These are phyloP conservation scores for Phytophthora citricola DNA, from an alignment of 352 stramenopile genomes.

Conservation along the genomic window DNA sequence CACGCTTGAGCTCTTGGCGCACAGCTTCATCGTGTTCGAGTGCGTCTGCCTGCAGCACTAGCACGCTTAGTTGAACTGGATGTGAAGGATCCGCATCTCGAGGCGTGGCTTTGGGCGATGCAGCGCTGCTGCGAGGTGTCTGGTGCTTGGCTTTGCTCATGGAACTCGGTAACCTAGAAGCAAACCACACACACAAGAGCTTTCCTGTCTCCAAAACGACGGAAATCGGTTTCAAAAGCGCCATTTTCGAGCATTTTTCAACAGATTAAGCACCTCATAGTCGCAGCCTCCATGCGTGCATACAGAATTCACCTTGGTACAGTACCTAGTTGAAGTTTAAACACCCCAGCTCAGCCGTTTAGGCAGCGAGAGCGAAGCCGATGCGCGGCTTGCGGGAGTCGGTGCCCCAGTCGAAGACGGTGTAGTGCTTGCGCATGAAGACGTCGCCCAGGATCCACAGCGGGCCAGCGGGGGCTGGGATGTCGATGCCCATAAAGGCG, in stretches of 20 bases:
- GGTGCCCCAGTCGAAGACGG: conserved; percentile 92
- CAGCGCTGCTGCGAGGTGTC: conserved; percentile 16
- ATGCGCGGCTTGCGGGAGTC: conserved; percentile 79
- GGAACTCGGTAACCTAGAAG: conserved; percentile 1
- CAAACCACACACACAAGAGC: conserved; percentile 5
- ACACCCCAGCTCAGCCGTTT: conserved; percentile 20
- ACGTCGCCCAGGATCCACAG: conserved; percentile 94
- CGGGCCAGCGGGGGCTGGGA: conserved; percentile 78
- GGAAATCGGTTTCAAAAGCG: conserved; percentile 31
- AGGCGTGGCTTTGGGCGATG: conserved; percentile 29
- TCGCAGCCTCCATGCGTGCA: background rate
- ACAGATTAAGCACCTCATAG: conserved; percentile 23
- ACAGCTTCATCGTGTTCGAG: conserved; percentile 63
- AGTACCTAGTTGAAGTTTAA: conserved; percentile 13
- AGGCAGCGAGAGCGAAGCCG: conserved; percentile 84
- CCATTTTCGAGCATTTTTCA: conserved; percentile 29
- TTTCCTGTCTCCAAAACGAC: conserved; percentile 2
- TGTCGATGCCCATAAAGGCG: conserved; percentile 96
- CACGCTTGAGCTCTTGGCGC: conserved; percentile 50
- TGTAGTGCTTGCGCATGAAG: conserved; percentile 97
- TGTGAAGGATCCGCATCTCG: conserved; percentile 16
- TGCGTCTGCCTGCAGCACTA: conserved; percentile 65
- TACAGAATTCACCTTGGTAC: conserved; percentile 8
- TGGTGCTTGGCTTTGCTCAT: conserved; percentile 36
- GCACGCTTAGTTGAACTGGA: conserved; percentile 45